A percentile compares a stretch with the other conserved stretches of the same genome.
These are phyloP conservation scores for Termitomyces sp. DNA, from an alignment of 768 basidiomycete genomes.

Conservation along the genomic window DNA sequence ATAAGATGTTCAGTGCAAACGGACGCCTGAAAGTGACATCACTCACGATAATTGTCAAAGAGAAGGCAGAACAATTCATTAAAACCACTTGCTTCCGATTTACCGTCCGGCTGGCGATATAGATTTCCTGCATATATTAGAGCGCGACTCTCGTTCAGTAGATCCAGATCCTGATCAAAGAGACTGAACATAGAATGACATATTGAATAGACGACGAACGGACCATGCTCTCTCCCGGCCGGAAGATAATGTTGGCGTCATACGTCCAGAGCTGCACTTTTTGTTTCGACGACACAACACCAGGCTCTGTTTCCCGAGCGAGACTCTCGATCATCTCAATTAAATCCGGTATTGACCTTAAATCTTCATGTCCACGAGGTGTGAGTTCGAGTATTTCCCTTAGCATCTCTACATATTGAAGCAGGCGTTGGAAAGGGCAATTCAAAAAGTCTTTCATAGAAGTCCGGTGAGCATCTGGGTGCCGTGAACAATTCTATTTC, in stretches of 20 bases:
- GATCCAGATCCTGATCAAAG: conserved; percentile 68
- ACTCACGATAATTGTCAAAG: conserved; percentile 91
- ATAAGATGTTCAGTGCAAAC: conserved; percentile 5
- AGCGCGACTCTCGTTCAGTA: conserved; percentile 78
- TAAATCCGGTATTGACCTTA: conserved; percentile 77
- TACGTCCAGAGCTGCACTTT: conserved; percentile 89
- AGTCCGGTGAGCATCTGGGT: conserved; percentile 73
- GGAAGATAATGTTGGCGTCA: conserved; percentile 72
- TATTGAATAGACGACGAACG: conserved; percentile 11
- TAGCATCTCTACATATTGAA: conserved; percentile 83
- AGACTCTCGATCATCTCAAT: conserved; percentile 83
- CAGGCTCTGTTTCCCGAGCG: conserved; percentile 83
- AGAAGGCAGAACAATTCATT: conserved; percentile 82
- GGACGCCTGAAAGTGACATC: neutral
- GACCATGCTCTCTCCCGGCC: conserved; percentile 66
- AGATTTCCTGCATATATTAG: conserved; percentile 81
- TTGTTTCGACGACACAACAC: conserved; percentile 77
- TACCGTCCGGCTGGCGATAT: conserved; percentile 76
- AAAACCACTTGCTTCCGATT: conserved; percentile 75
- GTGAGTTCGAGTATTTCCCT: conserved; percentile 78
- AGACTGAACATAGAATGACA: neutral
- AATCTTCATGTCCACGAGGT: conserved; percentile 70
- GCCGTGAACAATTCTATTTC: conserved; percentile 40
- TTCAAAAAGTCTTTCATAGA: conserved; percentile 93
- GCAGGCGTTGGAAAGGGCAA: conserved; percentile 81